phyloP scores from a whole-genome alignment of 2,329 filamentous ascomycete species.

The Diatrype stigma region DNA sequence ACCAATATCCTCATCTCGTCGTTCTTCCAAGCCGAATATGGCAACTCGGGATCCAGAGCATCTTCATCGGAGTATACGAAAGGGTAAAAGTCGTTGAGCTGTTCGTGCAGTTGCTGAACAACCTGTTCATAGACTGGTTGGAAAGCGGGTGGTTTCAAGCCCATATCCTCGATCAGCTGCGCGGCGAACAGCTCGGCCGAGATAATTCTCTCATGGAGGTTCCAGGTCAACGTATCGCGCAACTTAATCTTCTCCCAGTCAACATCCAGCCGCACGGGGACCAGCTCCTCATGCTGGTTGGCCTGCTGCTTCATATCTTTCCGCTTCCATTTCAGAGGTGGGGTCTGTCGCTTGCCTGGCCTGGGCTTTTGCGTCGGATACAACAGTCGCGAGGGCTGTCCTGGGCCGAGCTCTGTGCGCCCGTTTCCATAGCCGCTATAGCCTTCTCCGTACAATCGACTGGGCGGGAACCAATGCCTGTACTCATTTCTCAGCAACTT shows the following conservation, averaged over 20 bases:
- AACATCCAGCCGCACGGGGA: constrained; percentile 86
- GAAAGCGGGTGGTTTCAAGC: constrained; percentile 66
- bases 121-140: constrained; percentile 60
- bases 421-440: constrained; percentile 90
- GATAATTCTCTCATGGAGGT: constrained; percentile 85
- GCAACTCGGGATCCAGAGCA: constrained; percentile 80
- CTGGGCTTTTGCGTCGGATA: constrained; percentile 76
- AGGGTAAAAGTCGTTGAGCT: constrained; percentile 89
- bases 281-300: constrained; percentile 85
- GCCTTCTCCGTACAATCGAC: constrained; percentile 63
- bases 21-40: constrained; percentile 94
- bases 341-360: constrained; percentile 71
- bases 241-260: constrained; percentile 95
- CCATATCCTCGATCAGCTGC: constrained; percentile 88
- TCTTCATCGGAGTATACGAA: constrained; percentile 88
- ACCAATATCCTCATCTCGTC: constrained; percentile 97
- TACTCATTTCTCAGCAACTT: constrained; percentile 53
- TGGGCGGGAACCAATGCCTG: constrained; percentile 52
- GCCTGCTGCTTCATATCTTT: constrained; percentile 82
- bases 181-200: constrained; percentile 78
- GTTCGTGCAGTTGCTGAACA: constrained; percentile 72
- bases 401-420: constrained; percentile 59
- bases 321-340: constrained; percentile 67
- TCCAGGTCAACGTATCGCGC: constrained; percentile 98
- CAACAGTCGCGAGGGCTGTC: constrained; percentile 64